Base-by-base conservation (phyloP, 2,329 filamentous ascomycete species). In the Hymenoscyphus linearis region DNA sequence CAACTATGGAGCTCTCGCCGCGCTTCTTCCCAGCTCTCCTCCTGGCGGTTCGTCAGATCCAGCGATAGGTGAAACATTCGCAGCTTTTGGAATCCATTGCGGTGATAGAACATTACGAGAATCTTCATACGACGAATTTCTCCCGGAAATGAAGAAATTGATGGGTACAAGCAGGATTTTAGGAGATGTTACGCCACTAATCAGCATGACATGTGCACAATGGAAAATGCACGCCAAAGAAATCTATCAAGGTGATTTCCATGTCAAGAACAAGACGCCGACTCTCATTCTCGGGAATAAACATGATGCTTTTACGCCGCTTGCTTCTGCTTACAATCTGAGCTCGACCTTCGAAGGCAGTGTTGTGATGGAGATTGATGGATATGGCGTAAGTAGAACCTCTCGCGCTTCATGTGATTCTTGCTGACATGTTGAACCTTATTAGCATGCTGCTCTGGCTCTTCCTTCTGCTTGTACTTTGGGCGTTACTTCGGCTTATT, bases 161-260 rank as follows among this genome's bases (percentile, higher is more conserved):
- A 55, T 60, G 14, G 55, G 52, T 3, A 57, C 31, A n/a, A 62
- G 59, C 52, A 59, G 34, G 34, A 58, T 62, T 14, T 31, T 64
- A n/a, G 60, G 57, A 52, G 60, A 58, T 31, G 34, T 27, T 14
- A 18, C 44, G 1, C 14, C 47, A 31, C 6, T 22, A 14, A 34
- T 50, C 12, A 47, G 40, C 22, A 22, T 26, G 25, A 47, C 55
- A 10, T 63, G 58, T 34, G 56, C 53, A 25, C 63, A 59, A 53
- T 63, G 63, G 63, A 50, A 55, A 16, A 61, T 65, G 26, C 44
- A 37, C 1, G 55, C 61, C 7, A 59, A 60, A n/a, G 63, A 61
- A 18, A 16, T 56, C 4, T 64, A 63, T 27, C 22, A 27, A 9
- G 59, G 59, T 4, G 36, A 60, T 34, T 60, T 63, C 22, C 26